Conservation (phyloP, 495 filamentous ascomycete species). For the Talaromyces wortmannii region DNA sequence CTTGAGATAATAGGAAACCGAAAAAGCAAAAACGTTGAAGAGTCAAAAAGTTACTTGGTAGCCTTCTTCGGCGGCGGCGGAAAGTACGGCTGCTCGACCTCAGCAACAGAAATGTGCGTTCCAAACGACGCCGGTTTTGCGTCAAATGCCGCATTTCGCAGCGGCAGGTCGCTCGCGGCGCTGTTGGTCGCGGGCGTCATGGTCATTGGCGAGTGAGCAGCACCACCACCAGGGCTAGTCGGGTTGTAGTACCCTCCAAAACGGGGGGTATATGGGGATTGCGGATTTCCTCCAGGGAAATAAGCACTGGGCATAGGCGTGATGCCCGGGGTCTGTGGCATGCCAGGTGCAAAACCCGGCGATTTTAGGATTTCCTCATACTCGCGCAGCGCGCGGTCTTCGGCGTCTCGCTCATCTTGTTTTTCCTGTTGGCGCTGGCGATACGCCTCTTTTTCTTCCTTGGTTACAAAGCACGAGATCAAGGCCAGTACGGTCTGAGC, state of each 20-base stretch:
- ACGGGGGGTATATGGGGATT: background rate
- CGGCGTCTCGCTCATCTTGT: constrained; percentile 32
- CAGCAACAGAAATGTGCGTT: background rate
- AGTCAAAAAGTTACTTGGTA: constrained; percentile 12
- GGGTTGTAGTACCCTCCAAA: background rate
- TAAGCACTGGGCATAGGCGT: constrained; percentile 9
- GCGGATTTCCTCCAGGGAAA: constrained; percentile 8
- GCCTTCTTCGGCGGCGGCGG: constrained; percentile 38
- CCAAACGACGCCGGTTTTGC: constrained; percentile 12
- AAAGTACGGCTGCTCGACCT: constrained; percentile 27
- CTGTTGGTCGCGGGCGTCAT: background rate
- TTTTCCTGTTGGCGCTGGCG: constrained; percentile 32
- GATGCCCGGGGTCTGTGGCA: constrained; percentile 23
- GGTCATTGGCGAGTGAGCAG: background rate
- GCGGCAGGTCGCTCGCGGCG: constrained; percentile 26
- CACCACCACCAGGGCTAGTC: background rate
- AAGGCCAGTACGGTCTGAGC: constrained; percentile 48
- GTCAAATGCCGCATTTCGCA: constrained; percentile 17
- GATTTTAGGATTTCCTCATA: constrained; percentile 37
- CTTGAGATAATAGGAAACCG: background rate
- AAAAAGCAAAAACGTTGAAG: background rate
- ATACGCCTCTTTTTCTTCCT: constrained; percentile 25
- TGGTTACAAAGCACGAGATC: constrained; percentile 56
- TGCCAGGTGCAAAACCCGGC: constrained; percentile 25
- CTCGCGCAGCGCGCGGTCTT: constrained; percentile 8